These are phyloP conservation scores for Tuber borchii DNA, from an alignment of 495 filamentous ascomycete genomes.

Conservation along the genomic window DNA sequence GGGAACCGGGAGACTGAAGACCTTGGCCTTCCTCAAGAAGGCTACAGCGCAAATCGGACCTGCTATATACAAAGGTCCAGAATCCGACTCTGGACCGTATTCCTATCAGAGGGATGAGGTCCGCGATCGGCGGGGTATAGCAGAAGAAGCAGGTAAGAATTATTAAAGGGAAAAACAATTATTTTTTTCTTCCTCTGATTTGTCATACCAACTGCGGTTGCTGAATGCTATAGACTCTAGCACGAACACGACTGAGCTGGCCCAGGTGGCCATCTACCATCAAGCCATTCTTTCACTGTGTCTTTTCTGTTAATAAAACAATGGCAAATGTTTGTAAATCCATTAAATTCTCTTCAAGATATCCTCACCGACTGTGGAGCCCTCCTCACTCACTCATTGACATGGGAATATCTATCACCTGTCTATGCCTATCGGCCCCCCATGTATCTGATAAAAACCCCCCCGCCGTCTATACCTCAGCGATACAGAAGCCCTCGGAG, in stretches of 20 bases:
- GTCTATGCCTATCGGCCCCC: neutral
- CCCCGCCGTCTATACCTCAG: neutral
- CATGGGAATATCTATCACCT: neutral
- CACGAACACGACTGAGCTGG: no score
- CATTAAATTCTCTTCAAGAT: neutral
- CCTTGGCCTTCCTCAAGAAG: no score
- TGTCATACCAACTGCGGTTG: no score
- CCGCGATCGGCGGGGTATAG: no score
- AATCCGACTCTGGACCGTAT: neutral
- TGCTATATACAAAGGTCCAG: no score
- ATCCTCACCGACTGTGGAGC: neutral
- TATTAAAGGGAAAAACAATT: no score
- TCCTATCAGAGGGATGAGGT: neutral
- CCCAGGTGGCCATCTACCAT: no score
- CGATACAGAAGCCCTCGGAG: neutral
- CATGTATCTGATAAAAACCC: neutral
- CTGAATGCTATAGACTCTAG: no score
- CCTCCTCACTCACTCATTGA: neutral
- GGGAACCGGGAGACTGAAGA: no score
- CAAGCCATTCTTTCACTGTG: no score
- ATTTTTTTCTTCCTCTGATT: no score
- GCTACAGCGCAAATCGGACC: no score
- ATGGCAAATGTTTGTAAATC: neutral
- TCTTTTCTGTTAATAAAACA: neutral
- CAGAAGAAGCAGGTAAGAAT: neutral